A percentile compares a stretch with the other conserved stretches of the same genome.
These are phyloP conservation scores for Penicillium manginii DNA, from an alignment of 495 filamentous ascomycete genomes.

Conservation along the genomic window DNA sequence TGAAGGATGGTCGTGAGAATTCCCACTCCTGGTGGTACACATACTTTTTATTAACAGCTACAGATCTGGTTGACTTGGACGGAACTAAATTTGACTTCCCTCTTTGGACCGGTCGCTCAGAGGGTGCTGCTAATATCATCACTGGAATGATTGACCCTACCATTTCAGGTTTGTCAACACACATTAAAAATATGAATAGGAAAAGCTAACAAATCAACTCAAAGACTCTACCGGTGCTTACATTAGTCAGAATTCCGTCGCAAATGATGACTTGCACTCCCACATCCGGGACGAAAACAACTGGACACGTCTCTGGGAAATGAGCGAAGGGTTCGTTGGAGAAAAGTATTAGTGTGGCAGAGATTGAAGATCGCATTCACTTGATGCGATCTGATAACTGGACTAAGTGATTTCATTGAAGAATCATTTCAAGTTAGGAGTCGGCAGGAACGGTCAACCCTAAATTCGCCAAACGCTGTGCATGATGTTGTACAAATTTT, in stretches of 20 bases:
- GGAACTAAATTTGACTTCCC: slow-evolving; percentile 16
- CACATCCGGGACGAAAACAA: slow-evolving; percentile 22
- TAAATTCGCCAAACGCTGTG: no score
- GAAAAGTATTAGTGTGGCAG: slow-evolving; percentile 12
- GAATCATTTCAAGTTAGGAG: not conserved
- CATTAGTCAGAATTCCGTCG: slow-evolving; percentile 21
- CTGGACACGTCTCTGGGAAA: slow-evolving; percentile 21
- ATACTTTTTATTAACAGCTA: not conserved
- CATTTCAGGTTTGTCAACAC: slow-evolving; percentile 16
- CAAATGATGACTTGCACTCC: slow-evolving; percentile 22
- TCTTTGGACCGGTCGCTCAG: slow-evolving; percentile 19
- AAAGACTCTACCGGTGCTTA: slow-evolving; percentile 17
- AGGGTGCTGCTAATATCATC: slow-evolving; percentile 27
- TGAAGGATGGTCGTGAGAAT: slow-evolving; percentile 17
- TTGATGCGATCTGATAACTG: no score
- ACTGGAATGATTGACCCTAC: slow-evolving; percentile 30
- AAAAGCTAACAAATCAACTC: not conserved
- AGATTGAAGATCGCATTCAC: no score
- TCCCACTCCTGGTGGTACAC: not conserved
- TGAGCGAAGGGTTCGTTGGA: slow-evolving; percentile 20
- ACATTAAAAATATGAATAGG: not conserved
- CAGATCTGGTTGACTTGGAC: slow-evolving; percentile 21
- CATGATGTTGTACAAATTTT: no score
- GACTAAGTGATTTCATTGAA: not conserved
- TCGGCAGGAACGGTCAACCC: no score